Evolutionary conservation across 2,329 filamentous ascomycete species (phyloP).

Genomic region (Akanthomyces dipterigenus): DNA sequence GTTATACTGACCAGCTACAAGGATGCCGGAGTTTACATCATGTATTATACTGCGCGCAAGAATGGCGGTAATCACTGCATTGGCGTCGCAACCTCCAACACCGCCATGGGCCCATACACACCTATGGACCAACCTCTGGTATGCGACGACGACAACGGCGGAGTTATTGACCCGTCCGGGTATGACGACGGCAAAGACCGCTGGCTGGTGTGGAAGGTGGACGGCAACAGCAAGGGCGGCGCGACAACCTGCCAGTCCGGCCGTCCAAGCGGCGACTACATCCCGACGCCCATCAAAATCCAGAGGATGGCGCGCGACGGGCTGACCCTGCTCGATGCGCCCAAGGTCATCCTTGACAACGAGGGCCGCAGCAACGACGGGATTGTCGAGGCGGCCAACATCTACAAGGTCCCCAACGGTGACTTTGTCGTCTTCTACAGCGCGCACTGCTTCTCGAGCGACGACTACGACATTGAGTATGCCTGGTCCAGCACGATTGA

Average conservation of each 20-base stretch:
- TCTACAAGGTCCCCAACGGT: constrained; percentile 10
- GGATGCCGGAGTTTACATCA: constrained; percentile 6
- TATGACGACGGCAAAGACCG: constrained; percentile 7
- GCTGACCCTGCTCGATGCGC: not conserved
- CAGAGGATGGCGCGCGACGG: constrained; percentile 8
- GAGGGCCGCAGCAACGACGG: constrained; percentile 10
- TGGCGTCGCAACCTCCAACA: constrained; percentile 10
- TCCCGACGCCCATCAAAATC: constrained; percentile 12
- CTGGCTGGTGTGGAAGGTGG: constrained; percentile 7
- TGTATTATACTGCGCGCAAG: constrained; percentile 9
- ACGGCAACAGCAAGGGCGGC: constrained; percentile 11
- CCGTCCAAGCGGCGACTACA: not conserved
- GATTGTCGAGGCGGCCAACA: constrained; percentile 4
- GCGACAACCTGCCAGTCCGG: constrained; percentile 11
- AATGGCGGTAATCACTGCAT: constrained; percentile 10
- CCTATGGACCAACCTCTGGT: constrained; percentile 5
- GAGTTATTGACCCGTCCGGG: constrained; percentile 6
- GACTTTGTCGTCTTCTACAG: constrained; percentile 13
- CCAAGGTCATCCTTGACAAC: constrained; percentile 8
- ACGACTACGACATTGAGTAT: constrained; percentile 12
- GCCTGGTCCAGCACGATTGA: constrained; percentile 8
- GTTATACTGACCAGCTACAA: not conserved
- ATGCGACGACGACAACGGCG: constrained; percentile 1
- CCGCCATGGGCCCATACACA: constrained; percentile 1
- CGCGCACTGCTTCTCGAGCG: constrained; percentile 10